Base-by-base conservation (phyloP, 2,329 filamentous ascomycete species). In the Cyclaneusma minus region DNA sequence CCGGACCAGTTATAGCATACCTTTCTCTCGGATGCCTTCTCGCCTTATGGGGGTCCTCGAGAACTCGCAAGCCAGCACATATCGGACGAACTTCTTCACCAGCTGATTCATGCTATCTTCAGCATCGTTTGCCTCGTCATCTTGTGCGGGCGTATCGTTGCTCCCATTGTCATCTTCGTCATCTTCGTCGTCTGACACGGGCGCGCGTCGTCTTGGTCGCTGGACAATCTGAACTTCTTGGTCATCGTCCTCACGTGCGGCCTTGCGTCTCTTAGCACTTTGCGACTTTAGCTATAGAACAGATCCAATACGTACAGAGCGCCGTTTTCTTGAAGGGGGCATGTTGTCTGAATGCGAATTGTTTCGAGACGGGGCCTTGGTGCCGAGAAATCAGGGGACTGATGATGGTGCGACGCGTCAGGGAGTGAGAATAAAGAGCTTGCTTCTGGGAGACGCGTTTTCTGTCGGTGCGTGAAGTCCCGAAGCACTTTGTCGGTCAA, bases 1-100 rank as follows among this genome's bases (percentile, higher is more conserved):
- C 4, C 13, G 17, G 6, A 14, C n/a, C 23, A 20, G 12, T 8
- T 6, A 12, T 16, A n/a, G 19, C 40, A 35, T 35, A 73, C 70
- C 69, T 54, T 69, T 68, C 26, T 75, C 70, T 32, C 61, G 62
- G 23, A 79, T 71, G 16, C 67, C 71, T 13, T 70, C 62, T 37
- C 72, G 55, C 27, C 60, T 59, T 23, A 79, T 74, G 1, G 62
- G 56, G 20, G 60, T 58, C 27, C 72, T 57, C 7, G 69, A 64
- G 34, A 63, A 74, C 42, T 79, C 72, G 48, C 71, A 76, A 4
- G 71, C 67, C 13, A 79, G 47, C 3, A 68, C 70, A 38, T 76
- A 75, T 28, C 73, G 63, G n/a, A 78, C 61, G n/a, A 79, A 49
- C 41, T 72, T 75, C 49, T 73, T 75, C 18, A 68, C 62, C 17